phyloP scores from a whole-genome alignment of 306 rosid genomes.

The Lathyrus aphaca region DNA sequence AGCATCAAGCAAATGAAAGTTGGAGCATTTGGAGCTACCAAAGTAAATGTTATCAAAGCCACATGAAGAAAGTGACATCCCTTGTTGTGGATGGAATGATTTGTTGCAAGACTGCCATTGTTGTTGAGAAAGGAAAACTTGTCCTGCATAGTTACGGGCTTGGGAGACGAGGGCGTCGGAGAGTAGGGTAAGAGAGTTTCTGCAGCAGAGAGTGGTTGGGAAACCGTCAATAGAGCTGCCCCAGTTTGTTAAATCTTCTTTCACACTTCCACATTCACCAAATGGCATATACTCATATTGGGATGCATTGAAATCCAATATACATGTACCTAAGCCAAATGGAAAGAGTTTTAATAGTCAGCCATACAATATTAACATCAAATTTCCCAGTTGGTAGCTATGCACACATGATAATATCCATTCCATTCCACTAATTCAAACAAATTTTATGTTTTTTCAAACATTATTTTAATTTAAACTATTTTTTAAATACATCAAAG shows the following conservation, averaged over 20 bases:
- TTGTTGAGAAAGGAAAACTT: constrained; percentile 41
- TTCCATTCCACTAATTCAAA: too few relatives aligned
- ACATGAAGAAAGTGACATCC: constrained; percentile 44
- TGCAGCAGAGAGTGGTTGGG: constrained; percentile 62
- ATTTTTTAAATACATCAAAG: too few relatives aligned
- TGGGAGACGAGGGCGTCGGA: constrained; percentile 53
- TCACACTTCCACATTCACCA: constrained; percentile 45
- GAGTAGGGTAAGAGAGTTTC: constrained; percentile 52
- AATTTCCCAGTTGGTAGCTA: too few relatives aligned
- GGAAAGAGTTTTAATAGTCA: background rate
- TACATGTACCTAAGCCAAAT: constrained; percentile 52
- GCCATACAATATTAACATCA: background rate
- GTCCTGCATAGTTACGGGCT: background rate
- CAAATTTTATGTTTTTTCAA: too few relatives aligned
- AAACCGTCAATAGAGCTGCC: constrained; percentile 35
- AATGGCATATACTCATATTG: constrained; percentile 47
- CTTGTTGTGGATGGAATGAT: constrained; percentile 31
- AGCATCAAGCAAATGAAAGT: constrained; percentile 2
- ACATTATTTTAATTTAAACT: too few relatives aligned
- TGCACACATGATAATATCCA: too few relatives aligned
- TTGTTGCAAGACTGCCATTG: constrained; percentile 48
- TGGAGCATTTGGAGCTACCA: constrained; percentile 40
- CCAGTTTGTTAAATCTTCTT: constrained; percentile 49
- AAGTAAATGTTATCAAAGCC: constrained; percentile 43
- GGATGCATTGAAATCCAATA: constrained; percentile 43